Base-by-base conservation (phyloP, 768 basidiomycete genomes). In the Filobasidium floriforme region DNA sequence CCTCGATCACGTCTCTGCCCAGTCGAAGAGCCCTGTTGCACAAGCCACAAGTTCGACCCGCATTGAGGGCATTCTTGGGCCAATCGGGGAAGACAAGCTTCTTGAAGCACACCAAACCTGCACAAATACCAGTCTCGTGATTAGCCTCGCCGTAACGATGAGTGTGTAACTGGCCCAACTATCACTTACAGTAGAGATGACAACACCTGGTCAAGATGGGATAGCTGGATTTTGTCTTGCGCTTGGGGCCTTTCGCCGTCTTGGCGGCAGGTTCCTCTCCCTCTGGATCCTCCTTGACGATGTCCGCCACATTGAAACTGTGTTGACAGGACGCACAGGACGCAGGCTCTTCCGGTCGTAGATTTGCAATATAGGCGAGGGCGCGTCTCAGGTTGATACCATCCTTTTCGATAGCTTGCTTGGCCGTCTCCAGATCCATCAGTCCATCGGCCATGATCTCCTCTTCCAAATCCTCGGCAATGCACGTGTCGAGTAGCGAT, bases 201-300 rank as follows among this genome's bases (percentile, higher is more conserved):
- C 92, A 89, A 76, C 96, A 99, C 68, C 88, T 85, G 14, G 96
- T 96, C 74, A 99, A 79, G 61, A 97, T 80, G 0, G 88, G 85
- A 28, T 84, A 69, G 22, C 57, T 41, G 70, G 70, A 57, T 73
- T 77, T 63, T 44, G 26, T 67, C 64, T 68, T 29, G 54, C 63
- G 55, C 65, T 73, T 72, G 51, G 59, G 6, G 57, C 46, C 62
- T 61, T 66, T 49, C 65, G 68, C 71, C 68, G 71, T 41, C 51
- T 37, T 22, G n/a, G 41, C 57, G 26, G 49, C 66, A 67, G 44
- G 32, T 82, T 83, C 65, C 40, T 66, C 65, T 15, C 63, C 63
- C 19, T 63, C 44, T 41, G 65, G 52, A 22, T 40, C 32, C 28
- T 66, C 65, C 26, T 65, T 68, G 5, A 60, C 40, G 9, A 60